Evolutionary conservation across 1,284 basidiomycete species (phyloP).

Genomic region (Thecaphora frezii): DNA sequence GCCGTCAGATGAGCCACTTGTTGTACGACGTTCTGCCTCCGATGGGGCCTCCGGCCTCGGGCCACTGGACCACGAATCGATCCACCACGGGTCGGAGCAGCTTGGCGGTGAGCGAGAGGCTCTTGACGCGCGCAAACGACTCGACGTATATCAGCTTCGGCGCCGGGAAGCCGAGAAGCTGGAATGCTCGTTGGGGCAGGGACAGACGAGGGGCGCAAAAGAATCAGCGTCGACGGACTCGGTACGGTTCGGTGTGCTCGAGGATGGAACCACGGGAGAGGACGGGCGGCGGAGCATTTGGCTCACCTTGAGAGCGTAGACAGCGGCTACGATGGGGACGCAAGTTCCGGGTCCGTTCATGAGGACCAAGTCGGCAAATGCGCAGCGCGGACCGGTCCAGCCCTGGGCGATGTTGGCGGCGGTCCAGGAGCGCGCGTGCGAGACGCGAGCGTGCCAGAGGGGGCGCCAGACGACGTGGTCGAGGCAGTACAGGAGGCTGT

Average conservation of each 20-base stretch:
- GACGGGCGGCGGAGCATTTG: too few relatives aligned
- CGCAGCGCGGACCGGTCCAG: background rate
- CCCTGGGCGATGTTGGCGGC: background rate
- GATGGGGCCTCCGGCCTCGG: conserved; percentile 45
- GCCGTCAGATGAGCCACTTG: conserved; percentile 1
- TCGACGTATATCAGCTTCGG: conserved; percentile 86
- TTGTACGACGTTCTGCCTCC: background rate
- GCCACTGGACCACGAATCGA: conserved; percentile 65
- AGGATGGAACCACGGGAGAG: background rate
- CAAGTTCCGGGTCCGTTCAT: conserved; percentile 96
- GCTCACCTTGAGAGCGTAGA: conserved; percentile 75
- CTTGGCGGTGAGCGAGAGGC: conserved; percentile 81
- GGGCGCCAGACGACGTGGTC: conserved; percentile 35
- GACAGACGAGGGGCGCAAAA: background rate
- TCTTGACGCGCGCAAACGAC: conserved; percentile 84
- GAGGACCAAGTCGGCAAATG: conserved; percentile 76
- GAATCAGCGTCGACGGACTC: too few relatives aligned
- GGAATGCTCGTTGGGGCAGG: conserved; percentile 5
- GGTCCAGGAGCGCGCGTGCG: background rate
- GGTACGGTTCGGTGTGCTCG: too few relatives aligned
- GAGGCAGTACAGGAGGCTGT: conserved; percentile 32
- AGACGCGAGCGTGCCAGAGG: background rate
- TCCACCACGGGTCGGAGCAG: conserved; percentile 80
- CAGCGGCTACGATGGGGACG: conserved; percentile 74
- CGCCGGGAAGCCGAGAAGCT: conserved; percentile 75